Conservation (phyloP, 139 green algal species). For the Micractinium sp. region DNA sequence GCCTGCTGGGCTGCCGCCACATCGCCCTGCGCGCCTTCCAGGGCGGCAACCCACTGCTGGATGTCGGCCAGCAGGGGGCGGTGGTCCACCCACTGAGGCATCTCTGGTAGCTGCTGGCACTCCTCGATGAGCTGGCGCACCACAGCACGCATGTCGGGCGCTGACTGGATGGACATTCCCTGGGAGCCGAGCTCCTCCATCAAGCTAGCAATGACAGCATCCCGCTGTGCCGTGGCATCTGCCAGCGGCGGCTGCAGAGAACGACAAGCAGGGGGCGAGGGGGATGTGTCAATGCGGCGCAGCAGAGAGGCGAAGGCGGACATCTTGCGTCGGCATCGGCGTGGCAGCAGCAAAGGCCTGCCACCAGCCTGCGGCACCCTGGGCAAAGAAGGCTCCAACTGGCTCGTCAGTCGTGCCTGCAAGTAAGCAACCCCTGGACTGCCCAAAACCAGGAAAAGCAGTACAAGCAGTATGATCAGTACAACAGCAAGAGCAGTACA, state of each 20-base stretch:
- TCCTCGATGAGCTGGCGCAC: not conserved
- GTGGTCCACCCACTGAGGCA: not conserved
- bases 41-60: not conserved
- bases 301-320: not conserved
- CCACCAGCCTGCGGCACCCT: not conserved
- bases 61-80: not conserved
- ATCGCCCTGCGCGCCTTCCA: not conserved
- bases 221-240: not conserved
- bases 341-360: not conserved
- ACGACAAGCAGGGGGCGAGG: not conserved
- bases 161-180: not conserved
- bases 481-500: not conserved
- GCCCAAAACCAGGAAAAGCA: not conserved
- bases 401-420: not conserved
- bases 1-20: not conserved
- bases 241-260: not conserved
- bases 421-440: not conserved
- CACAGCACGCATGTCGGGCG: not conserved
- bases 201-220: not conserved
- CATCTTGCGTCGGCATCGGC: not conserved
- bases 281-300: not conserved
- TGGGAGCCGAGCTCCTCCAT: not conserved
- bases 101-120: not conserved
- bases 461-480: too few species aligned
- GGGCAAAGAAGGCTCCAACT: not conserved